Conservation (phyloP, 331 rosid species). For the Acacia pycnantha region DNA sequence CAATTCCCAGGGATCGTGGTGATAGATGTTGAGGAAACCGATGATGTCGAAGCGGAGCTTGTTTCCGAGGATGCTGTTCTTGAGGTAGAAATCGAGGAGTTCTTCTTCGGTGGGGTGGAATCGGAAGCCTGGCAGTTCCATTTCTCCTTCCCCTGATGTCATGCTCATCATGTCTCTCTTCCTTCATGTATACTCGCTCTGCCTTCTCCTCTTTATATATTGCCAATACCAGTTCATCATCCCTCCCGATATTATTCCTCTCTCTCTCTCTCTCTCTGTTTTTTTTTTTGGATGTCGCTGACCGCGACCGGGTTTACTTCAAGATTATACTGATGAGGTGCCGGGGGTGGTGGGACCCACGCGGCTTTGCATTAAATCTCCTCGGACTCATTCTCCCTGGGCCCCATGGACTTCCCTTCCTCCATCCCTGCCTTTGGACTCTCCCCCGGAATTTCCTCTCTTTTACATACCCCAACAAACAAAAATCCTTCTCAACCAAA, state of each 20-base stretch:
- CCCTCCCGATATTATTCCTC: background rate
- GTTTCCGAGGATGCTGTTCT: constrained; percentile 45
- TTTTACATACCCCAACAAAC: background rate
- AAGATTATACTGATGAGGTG: background rate
- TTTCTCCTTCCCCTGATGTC: constrained; percentile 33
- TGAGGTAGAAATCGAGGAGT: constrained; percentile 65
- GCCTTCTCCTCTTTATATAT: background rate
- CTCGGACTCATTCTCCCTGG: background rate
- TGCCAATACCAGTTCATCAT: background rate
- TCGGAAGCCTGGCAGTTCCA: constrained; percentile 69
- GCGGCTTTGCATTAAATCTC: background rate
- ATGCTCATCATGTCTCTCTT: background rate
- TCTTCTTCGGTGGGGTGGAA: constrained; percentile 82
- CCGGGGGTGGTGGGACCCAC: constrained; percentile 2
- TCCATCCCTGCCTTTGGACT: background rate
- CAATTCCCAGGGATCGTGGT: constrained; percentile 25
- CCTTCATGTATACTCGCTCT: background rate
- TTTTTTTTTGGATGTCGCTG: background rate
- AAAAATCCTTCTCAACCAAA: too few species aligned
- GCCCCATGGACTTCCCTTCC: background rate
- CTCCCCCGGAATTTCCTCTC: background rate
- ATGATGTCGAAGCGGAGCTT: constrained; percentile 22
- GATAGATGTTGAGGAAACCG: constrained; percentile 22
- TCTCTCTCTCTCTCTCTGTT: background rate
- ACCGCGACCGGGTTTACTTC: background rate